These are phyloP conservation scores for Gossypium gossypioides DNA, from an alignment of 441 rosid genomes.

Conservation along the genomic window DNA sequence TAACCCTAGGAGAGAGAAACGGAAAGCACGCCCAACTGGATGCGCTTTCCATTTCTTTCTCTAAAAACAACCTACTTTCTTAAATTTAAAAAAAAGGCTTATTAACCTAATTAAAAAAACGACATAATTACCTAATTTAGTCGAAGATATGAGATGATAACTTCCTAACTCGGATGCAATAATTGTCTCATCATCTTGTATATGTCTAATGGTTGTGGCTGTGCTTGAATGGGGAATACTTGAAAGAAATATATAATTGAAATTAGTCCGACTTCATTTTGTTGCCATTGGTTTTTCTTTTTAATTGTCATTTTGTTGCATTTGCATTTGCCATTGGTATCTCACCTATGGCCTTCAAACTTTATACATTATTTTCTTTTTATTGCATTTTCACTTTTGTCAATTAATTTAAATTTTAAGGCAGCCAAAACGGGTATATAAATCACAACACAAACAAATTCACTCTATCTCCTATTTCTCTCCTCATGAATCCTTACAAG, in stretches of 20 bases:
- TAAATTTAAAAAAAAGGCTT: not conserved
- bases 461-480: not conserved
- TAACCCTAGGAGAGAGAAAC: too few species aligned
- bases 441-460: not conserved
- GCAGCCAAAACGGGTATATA: too few species aligned
- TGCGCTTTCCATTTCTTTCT: too few species aligned
- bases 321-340: not conserved
- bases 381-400: not conserved
- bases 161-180: too few species aligned
- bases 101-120: not conserved
- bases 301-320: not conserved
- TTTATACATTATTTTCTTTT: not conserved
- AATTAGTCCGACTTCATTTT: not conserved
- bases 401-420: too few species aligned
- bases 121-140: too few species aligned
- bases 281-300: too few species aligned
- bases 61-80: too few species aligned
- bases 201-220: not conserved
- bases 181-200: not conserved
- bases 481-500: conserved; percentile 9
- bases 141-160: too few species aligned
- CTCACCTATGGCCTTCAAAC: not conserved
- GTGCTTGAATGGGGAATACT: not conserved
- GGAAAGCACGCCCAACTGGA: too few species aligned
- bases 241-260: not conserved